Conservation (phyloP, 2,329 filamentous ascomycete genomes). For the Fusarium succisae region DNA sequence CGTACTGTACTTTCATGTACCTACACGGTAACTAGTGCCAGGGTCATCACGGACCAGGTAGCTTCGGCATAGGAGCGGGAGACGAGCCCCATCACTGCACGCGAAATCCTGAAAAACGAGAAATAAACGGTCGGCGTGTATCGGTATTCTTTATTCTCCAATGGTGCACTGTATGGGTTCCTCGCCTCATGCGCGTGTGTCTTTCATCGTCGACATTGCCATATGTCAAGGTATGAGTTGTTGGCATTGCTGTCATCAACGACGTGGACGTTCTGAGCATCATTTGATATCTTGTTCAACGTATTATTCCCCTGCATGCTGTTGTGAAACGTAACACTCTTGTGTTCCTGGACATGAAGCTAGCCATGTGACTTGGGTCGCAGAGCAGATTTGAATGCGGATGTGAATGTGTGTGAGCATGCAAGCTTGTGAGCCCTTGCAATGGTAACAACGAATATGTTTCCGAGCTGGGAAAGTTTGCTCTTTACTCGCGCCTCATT, state of each 20-base stretch:
- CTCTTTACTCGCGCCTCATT: conserved; percentile 26
- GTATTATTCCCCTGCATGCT: conserved; percentile 27
- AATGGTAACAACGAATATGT: conserved; percentile 9
- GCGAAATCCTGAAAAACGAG: conserved; percentile 14
- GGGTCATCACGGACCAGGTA: conserved; percentile 31
- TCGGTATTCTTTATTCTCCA: conserved; percentile 3
- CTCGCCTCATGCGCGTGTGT: conserved; percentile 7
- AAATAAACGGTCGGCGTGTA: neutral
- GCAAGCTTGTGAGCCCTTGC: conserved; percentile 13
- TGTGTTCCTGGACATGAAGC: conserved; percentile 20
- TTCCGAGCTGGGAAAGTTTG: conserved; percentile 26
- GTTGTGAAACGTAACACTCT: conserved; percentile 21
- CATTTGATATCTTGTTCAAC: conserved; percentile 21
- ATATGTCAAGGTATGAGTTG: conserved; percentile 19
- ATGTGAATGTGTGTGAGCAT: conserved; percentile 2
- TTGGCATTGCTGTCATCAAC: conserved; percentile 22
- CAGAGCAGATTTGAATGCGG: conserved; percentile 9
- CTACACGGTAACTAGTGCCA: conserved; percentile 8
- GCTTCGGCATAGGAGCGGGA: conserved; percentile 27
- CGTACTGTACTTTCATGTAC: neutral
- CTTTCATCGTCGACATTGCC: conserved; percentile 8
- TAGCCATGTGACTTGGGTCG: conserved; percentile 31
- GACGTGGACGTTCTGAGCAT: conserved; percentile 21
- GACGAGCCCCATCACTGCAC: conserved; percentile 29
- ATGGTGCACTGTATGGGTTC: conserved; percentile 19